A percentile compares a stretch with the other conserved stretches of the same genome.
Conservation (phyloP, 805 yeast genomes). For the Yamadazyma phyllophila region DNA sequence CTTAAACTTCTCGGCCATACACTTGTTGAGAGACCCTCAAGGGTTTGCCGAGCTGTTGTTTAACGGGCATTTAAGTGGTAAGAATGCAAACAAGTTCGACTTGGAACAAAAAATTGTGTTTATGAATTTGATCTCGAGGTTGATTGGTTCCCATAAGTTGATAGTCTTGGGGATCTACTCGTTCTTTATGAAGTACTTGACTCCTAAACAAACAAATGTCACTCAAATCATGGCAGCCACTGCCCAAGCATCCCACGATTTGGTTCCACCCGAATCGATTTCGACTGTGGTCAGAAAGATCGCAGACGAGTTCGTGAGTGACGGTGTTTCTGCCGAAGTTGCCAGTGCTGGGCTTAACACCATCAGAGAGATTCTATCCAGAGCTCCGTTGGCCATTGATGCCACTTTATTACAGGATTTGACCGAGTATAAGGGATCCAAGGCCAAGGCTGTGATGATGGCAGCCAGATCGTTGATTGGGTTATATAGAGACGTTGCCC, state of each 20-base stretch:
- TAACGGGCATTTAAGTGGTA: constrained; percentile 66
- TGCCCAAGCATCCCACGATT: constrained; percentile 95
- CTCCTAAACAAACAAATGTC: constrained; percentile 92
- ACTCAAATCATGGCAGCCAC: constrained; percentile 96
- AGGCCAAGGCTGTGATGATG: constrained; percentile 88
- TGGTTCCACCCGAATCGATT: constrained; percentile 94
- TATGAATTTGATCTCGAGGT: constrained; percentile 81
- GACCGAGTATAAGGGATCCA: constrained; percentile 86
- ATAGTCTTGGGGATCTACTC: constrained; percentile 89
- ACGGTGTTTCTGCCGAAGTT: constrained; percentile 97
- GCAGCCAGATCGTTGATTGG: constrained; percentile 89
- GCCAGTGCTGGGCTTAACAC: constrained; percentile 98
- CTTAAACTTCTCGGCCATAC: constrained; percentile 92
- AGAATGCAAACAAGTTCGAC: constrained; percentile 66
- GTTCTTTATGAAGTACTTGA: constrained; percentile 80
- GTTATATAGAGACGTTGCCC: constrained; percentile 90
- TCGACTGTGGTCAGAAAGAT: constrained; percentile 79
- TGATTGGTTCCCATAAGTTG: constrained; percentile 92
- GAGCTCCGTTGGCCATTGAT: constrained; percentile 95
- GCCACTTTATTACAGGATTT: constrained; percentile 84
- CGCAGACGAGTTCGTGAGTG: constrained; percentile 96
- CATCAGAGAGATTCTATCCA: constrained; percentile 84
- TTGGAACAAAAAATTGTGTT: constrained; percentile 87
- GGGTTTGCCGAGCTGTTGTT: constrained; percentile 90
- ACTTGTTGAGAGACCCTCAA: constrained; percentile 92